Conservation (phyloP, 164 flowering plant species). For the Annona squamosa region DNA sequence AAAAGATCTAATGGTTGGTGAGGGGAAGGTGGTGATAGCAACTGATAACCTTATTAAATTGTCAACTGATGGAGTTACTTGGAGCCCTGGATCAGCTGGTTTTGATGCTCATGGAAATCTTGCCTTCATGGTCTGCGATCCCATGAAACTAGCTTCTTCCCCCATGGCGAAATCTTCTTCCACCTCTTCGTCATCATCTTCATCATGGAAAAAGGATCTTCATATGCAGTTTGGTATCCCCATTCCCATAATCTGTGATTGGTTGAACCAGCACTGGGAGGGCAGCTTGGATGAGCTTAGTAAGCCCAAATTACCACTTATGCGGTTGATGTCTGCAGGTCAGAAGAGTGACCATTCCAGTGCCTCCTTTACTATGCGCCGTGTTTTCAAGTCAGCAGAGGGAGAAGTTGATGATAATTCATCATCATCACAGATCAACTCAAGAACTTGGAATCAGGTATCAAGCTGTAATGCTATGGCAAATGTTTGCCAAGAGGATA, state of each 20-base stretch:
- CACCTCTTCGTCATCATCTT: slow-evolving; percentile 62
- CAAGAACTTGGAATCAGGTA: slow-evolving; percentile 39
- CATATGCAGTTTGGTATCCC: slow-evolving; percentile 94
- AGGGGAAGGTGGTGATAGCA: slow-evolving; percentile 93
- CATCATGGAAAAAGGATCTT: slow-evolving; percentile 76
- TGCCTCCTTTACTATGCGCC: slow-evolving; percentile 72
- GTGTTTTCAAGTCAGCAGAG: slow-evolving; percentile 70
- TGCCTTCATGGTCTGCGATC: slow-evolving; percentile 98
- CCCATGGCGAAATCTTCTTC: slow-evolving; percentile 75
- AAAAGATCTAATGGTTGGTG: slow-evolving; percentile 66
- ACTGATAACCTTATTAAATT: slow-evolving; percentile 94
- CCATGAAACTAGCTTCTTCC: slow-evolving; percentile 97
- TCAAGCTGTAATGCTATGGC: slow-evolving; percentile 34
- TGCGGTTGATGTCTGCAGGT: slow-evolving; percentile 78
- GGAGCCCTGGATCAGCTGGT: slow-evolving; percentile 96
- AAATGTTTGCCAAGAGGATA: slow-evolving; percentile 33
- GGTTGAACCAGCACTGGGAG: slow-evolving; percentile 98
- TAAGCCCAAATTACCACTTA: slow-evolving; percentile 81
- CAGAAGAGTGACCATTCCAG: slow-evolving; percentile 85
- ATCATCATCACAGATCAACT: slow-evolving; percentile 44
- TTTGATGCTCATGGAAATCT: slow-evolving; percentile 92
- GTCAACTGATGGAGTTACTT: slow-evolving; percentile 70
- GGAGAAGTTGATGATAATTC: slow-evolving; percentile 45
- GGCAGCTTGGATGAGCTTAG: slow-evolving; percentile 87
- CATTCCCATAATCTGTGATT: slow-evolving; percentile 78